phyloP scores from a whole-genome alignment of 2,329 filamentous ascomycete species.

The Fusarium siculi region DNA sequence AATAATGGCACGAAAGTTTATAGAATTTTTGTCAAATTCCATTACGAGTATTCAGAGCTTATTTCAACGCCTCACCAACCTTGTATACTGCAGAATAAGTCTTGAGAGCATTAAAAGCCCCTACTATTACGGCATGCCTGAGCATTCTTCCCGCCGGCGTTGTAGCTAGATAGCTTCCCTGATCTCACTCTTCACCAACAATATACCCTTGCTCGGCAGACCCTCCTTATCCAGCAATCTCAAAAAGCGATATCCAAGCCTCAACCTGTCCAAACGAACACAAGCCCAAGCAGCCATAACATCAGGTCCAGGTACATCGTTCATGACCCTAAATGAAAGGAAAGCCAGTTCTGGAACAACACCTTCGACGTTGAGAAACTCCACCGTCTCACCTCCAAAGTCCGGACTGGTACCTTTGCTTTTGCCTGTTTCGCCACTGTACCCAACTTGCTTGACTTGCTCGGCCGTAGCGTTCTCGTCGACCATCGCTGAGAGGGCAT shows the following conservation, averaged over 20 bases:
- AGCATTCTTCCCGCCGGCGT: rapidly evolving
- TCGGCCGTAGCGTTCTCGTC: background rate
- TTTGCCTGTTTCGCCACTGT: slow-evolving; percentile 1
- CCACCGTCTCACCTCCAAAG: slow-evolving; percentile 3
- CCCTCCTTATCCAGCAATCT: slow-evolving; percentile 1
- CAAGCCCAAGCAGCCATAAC: slow-evolving; percentile 12
- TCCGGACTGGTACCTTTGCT: slow-evolving; percentile 1
- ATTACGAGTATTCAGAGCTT: rapidly evolving
- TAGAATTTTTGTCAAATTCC: background rate
- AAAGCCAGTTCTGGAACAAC: slow-evolving; percentile 11
- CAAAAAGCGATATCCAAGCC: slow-evolving; percentile 14
- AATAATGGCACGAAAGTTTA: background rate
- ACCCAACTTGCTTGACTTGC: background rate
- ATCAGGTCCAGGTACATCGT: slow-evolving; percentile 9
- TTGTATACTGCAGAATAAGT: too few relatives aligned
- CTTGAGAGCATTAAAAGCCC: rapidly evolving
- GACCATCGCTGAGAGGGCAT: background rate
- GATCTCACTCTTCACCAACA: background rate
- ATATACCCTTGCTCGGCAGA: background rate
- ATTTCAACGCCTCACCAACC: background rate
- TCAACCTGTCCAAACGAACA: slow-evolving; percentile 2
- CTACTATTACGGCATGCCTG: too few relatives aligned
- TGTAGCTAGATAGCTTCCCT: background rate
- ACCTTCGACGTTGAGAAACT: slow-evolving; percentile 2
- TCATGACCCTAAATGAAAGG: slow-evolving; percentile 5